phyloP scores from a whole-genome alignment of 805 yeast species.

The Candida stauntonica region DNA sequence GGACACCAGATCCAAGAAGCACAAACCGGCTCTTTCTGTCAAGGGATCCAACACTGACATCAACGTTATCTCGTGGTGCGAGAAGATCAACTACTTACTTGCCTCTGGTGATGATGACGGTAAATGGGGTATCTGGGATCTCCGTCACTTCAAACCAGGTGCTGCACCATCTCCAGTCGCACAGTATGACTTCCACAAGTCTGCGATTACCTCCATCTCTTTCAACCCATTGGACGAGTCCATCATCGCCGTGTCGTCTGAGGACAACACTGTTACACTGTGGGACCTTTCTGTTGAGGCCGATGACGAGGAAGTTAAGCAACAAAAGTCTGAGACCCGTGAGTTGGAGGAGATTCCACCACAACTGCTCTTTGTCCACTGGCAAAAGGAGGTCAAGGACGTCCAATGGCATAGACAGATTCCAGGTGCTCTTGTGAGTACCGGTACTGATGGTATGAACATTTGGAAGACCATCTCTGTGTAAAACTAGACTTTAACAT shows the following conservation, averaged over 20 bases:
- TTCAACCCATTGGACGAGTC: slow-evolving; percentile 96
- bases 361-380: slow-evolving; percentile 91
- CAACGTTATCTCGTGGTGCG: slow-evolving; percentile 95
- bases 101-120: slow-evolving; percentile 99
- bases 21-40: slow-evolving; percentile 84
- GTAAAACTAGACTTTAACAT: too few relatives aligned
- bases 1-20: slow-evolving; percentile 94
- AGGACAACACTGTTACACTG: slow-evolving; percentile 92
- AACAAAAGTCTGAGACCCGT: slow-evolving; percentile 70
- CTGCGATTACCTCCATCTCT: slow-evolving; percentile 87
- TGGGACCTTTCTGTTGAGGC: slow-evolving; percentile 99
- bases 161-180: slow-evolving; percentile 74
- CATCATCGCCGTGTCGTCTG: slow-evolving; percentile 91
- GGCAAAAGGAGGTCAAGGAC: slow-evolving; percentile 97
- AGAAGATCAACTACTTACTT: slow-evolving; percentile 75
- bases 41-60: slow-evolving; percentile 79
- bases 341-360: slow-evolving; percentile 92
- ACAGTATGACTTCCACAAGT: slow-evolving; percentile 89
- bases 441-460: slow-evolving; percentile 93
- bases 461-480: slow-evolving; percentile 97
- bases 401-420: slow-evolving; percentile 97
- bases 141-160: slow-evolving; percentile 71
- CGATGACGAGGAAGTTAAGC: slow-evolving; percentile 92
- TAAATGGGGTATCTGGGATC: slow-evolving; percentile 96
- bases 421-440: slow-evolving; percentile 91